Percentiles rank a stretch among this genome's conserved stretches.
Evolutionary conservation across 75 land plant species (phyloP).

Genomic region (Pinus taeda): DNA sequence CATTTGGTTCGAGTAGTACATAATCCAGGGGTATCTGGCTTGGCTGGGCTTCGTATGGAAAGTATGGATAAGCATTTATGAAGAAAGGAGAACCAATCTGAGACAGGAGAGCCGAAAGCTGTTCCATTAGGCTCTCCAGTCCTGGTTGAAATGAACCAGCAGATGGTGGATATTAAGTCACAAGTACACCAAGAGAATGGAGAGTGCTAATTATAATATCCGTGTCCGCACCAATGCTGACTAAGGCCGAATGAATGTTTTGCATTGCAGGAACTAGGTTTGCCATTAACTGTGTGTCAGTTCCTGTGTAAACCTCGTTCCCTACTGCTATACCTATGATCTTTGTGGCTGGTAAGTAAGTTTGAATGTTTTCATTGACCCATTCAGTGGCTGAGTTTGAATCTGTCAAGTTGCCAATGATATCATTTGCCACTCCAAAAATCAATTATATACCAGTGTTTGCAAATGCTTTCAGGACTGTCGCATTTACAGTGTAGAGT

Average conservation of each 20-base stretch:
- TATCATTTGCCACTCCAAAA: conserved; percentile 51
- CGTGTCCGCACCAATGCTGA: conserved; percentile 23
- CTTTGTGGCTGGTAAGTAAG: conserved; percentile 56
- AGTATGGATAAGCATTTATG: conserved; percentile 79
- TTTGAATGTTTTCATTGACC: conserved; percentile 43
- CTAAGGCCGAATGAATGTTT: conserved; percentile 43
- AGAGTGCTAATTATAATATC: conserved; percentile 59
- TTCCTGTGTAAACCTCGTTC: conserved; percentile 63
- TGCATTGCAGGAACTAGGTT: conserved; percentile 71
- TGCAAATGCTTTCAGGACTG: conserved; percentile 57
- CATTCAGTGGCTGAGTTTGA: conserved; percentile 32
- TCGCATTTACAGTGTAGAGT: conserved; percentile 58
- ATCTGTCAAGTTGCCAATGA: conserved; percentile 35
- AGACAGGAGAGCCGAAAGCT: conserved; percentile 47
- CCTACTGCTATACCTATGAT: conserved; percentile 68
- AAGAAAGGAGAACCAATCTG: conserved; percentile 56
- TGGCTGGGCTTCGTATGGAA: conserved; percentile 55
- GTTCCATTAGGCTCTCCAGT: conserved; percentile 17
- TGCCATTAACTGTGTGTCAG: conserved; percentile 26
- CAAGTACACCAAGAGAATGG: conserved; percentile 46
- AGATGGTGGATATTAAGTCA: conserved; percentile 70
- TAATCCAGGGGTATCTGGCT: conserved; percentile 43
- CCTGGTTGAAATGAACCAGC: conserved; percentile 42
- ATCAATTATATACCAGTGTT: conserved; percentile 56
- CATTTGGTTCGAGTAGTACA: conserved; percentile 52